Evolutionary conservation across 352 stramenopile species (phyloP), one percentile per base, ranked within the genome.

Genomic region (Thalassiosira livingstoniorum): DNA sequence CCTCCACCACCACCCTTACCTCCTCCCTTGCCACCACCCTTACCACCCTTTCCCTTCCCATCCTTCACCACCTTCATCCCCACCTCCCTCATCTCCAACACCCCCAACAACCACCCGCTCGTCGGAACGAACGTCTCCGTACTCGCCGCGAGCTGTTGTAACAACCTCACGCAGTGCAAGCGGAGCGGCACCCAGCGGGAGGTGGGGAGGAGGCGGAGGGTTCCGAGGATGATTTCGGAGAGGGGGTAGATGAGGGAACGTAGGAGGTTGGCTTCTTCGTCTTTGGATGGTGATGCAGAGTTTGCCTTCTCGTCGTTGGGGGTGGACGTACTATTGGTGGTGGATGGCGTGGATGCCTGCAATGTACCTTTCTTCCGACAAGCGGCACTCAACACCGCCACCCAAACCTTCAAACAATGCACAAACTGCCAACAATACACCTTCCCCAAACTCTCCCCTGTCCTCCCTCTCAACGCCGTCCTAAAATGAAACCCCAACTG

Each of bases 391-490:
- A 99, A 90, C 0, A 99, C 97, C 3, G 97, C 97, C 43, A 96
- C 96, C 97, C 97, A 99, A 2, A 99, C 90, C 60, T 97, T 97
- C 34, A 99, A 81, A 77, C 97, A 98, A 89, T 99, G 98, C 67
- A 99, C 92, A 73, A 98, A 99, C 88, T 99, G 97, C 98, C 97
- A 99, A 86, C 97, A 98, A 70, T 98, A 96, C 2, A 89, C 85
- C 21, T 65, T 74, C 23, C 96, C 93, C 78, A 97, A 94, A 25
- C 92, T 92, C 64, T 98, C 95, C 1, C 94, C 87, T 27, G 94
- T 97, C n/a, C 97, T 97, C 66, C 97, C 96, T 65, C 94, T 96
- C 83, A 99, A 97, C 15, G 97, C 98, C 65, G 97, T 97, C 71
- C 98, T 94, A 58, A 99, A 92, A 84, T 98, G 96, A 67, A 99